phyloP scores from a whole-genome alignment of 176 grass and related monocot genomes.

The Carex cristatella region DNA sequence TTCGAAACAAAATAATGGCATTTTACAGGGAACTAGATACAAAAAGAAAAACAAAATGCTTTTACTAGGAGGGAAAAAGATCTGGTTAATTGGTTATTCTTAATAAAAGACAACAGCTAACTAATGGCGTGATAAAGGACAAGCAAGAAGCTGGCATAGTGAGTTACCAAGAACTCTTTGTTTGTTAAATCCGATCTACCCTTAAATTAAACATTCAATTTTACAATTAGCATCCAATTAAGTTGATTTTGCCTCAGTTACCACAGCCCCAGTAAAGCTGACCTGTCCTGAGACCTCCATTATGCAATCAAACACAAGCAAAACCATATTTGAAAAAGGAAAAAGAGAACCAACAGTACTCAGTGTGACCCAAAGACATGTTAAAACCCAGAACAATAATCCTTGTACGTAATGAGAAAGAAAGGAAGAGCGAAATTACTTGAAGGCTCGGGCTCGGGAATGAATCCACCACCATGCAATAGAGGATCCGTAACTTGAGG shows the following conservation, averaged over 20 bases:
- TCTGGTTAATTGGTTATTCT: background rate
- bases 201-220: background rate
- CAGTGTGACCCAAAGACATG: background rate
- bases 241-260: background rate
- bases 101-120: background rate
- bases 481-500: constrained; percentile 31
- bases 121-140: background rate
- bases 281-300: background rate
- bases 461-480: constrained; percentile 76
- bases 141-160: background rate
- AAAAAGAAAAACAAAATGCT: background rate
- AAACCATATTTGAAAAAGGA: background rate
- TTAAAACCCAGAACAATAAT: background rate
- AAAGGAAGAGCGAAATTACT: constrained; percentile 31
- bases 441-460: constrained; percentile 41
- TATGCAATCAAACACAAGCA: background rate
- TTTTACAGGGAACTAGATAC: background rate
- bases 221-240: background rate
- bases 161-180: background rate
- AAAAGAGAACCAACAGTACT: background rate
- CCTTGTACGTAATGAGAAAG: background rate
- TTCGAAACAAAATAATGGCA: background rate
- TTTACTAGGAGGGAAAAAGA: background rate
- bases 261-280: background rate
- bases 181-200: background rate